Conservation (phyloP, 2,329 filamentous ascomycete genomes). For the Penicillium sp. region DNA sequence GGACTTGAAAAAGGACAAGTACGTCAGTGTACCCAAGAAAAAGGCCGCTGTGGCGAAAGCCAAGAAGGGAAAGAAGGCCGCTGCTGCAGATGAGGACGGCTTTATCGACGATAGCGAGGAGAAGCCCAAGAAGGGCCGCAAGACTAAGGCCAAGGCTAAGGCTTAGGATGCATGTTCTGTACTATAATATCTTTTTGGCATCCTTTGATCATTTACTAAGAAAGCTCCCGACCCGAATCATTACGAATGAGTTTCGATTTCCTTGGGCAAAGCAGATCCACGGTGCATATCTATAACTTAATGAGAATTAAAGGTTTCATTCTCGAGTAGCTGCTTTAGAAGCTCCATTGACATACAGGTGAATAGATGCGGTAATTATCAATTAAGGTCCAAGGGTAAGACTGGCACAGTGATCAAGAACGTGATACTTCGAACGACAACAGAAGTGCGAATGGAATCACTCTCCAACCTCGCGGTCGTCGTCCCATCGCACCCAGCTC, state of each 20-base stretch:
- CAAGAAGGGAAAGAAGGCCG: slow-evolving; percentile 49
- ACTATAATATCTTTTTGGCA: slow-evolving; percentile 16
- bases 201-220: background rate
- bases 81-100: slow-evolving; percentile 44
- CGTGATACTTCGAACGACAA: background rate
- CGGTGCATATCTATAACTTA: background rate
- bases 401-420: background rate
- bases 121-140: slow-evolving; percentile 59
- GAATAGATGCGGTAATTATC: background rate
- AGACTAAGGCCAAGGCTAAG: slow-evolving; percentile 36
- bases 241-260: background rate
- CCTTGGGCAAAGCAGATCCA: background rate
- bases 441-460: background rate
- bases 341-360: too few species aligned
- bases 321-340: background rate
- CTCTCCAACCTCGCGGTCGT: slow-evolving; percentile 23
- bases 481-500: slow-evolving; percentile 24
- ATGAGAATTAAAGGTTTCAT: background rate
- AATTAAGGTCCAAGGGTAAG: background rate
- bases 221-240: background rate
- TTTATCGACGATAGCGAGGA: slow-evolving; percentile 58
- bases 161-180: slow-evolving; percentile 20
- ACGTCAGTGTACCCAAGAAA: slow-evolving; percentile 81
- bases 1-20: slow-evolving; percentile 94
- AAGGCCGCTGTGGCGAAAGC: slow-evolving; percentile 52